phyloP scores from a whole-genome alignment of 148 eudicot genomes.

The Spergularia bocconei region DNA sequence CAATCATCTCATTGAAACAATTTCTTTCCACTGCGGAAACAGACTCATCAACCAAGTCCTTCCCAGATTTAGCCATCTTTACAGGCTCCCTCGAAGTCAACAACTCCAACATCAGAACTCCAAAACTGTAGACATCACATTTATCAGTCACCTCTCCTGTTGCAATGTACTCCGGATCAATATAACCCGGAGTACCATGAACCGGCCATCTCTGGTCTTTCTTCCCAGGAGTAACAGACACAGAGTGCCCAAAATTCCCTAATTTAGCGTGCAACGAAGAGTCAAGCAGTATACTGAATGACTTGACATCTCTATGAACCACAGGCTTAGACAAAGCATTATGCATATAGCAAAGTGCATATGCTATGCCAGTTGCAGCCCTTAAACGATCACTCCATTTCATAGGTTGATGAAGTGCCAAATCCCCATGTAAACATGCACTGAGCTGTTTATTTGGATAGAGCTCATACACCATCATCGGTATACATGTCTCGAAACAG shows the following conservation, averaged over 20 bases:
- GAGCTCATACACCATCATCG: constrained; percentile 22
- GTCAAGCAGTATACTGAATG: constrained; percentile 22
- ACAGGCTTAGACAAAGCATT: constrained; percentile 26
- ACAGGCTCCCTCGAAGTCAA: constrained; percentile 9
- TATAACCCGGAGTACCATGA: constrained; percentile 29
- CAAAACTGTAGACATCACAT: constrained; percentile 24
- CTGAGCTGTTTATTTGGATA: constrained; percentile 17
- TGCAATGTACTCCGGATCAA: constrained; percentile 27
- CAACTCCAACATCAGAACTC: constrained; percentile 23
- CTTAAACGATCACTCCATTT: constrained; percentile 4
- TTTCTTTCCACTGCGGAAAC: constrained; percentile 7
- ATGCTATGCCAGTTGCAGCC: constrained; percentile 20
- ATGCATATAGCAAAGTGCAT: constrained; percentile 33
- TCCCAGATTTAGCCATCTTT: neutral
- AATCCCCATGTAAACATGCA: constrained; percentile 1
- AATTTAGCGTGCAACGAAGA: constrained; percentile 15
- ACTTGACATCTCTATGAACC: constrained; percentile 33
- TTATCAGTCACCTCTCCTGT: constrained; percentile 19
- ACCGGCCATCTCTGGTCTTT: constrained; percentile 22
- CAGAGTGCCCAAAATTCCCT: constrained; percentile 24
- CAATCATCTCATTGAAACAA: constrained; percentile 22
- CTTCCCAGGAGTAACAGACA: constrained; percentile 14
- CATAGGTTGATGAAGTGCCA: neutral
- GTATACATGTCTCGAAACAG: constrained; percentile 32
- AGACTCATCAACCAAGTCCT: constrained; percentile 21